Base-by-base conservation (phyloP, 805 yeast species). In the Saccharomycodes ludwigii region DNA sequence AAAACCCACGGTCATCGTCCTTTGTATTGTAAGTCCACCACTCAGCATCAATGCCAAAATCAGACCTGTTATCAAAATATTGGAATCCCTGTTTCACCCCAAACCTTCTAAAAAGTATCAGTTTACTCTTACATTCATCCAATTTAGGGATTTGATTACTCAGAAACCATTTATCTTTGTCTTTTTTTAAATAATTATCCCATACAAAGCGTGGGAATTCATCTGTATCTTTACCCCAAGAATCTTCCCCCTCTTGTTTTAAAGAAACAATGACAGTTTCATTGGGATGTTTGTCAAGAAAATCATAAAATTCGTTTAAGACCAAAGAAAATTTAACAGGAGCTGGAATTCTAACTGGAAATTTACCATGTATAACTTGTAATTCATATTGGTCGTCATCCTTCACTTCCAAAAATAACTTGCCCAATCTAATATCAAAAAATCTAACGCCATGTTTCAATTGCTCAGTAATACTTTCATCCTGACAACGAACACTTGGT, bases 401-500 rank as follows among this genome's bases (percentile, higher is more conserved):
- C 14, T 65, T 68, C n/a, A 59, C 52, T 32, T 66, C 65, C 41
- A 71, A 53, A 26, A 73, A 68, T 38, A 71, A 66, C 43, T 68
- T 68, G 2, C 82, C 78, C 3, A 67, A 63, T 40, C 88, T 61
- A 30, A 80, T 54, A 46, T 80, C 91, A 37, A 80, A 59, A 42
- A 78, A 80, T 36, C 91, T 61, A n/a, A 80, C 77, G 10, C 91
- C 91, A 42, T 79, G 61, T 32, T 66, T 54, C 57, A 80, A 66
- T 53, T 80, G 91, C 3, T 68, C 71, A 2, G 64, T 52, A 30
- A 80, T 62, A 1, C 71, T 52, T 6, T 61, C 68, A 12, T 72
- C 78, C 51, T 80, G 91, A 50, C 91, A 80, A 48, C 73, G 77
- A 19, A 80, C 86, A 0, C 83, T 71, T 18, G 88, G 88, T 28